Base-by-base conservation (phyloP, 768 basidiomycete species). In the Mycena rosella region DNA sequence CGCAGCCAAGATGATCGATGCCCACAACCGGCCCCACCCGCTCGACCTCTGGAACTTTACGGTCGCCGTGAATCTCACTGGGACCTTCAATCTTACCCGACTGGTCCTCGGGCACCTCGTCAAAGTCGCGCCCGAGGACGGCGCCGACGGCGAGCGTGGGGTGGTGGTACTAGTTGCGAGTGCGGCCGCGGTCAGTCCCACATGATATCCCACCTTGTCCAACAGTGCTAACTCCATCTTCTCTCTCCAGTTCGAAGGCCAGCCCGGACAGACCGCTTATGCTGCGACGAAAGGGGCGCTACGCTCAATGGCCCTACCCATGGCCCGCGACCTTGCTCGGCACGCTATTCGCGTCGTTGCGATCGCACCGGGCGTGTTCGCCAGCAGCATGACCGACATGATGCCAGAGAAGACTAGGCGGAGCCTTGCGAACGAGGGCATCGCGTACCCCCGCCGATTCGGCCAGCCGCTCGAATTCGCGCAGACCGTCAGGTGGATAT, bases 21-120 rank as follows among this genome's bases (percentile, higher is more conserved):
- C 81, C 4, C 73, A 83, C 22, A 81, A 82, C 18, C 76, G 83
- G 56, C 82, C 86, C 0, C 87, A 88, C 72, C 78, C 81, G 7
- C 76, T 85, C 30, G 85, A 85, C 44, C 69, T 84, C 1, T 91
- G 88, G 86, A 79, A 87, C 55, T 82, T 84, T 49, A 80, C 82
- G 2, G 71, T 90, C 24, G 82, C 77, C 8, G 83, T 90, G 51
- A 90, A 91, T 72, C 77, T 89, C 29, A 84, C 87, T 2, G 88
- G 88, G 22, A 80, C 85, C 2, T 90, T 89, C 79, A 86, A 90
- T 69, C 79, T 91, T 57, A 87, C 87, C 9, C 81, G 88, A 5
- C 77, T 87, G 24, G 87, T 83, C 27, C 78, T 87, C 55, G 77
- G 85, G 63, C 83, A 87, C 65, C 80, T 90, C 34, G 80, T 85